Percentiles rank a stretch among this genome's conserved stretches.
These are phyloP conservation scores for Cladosporium sp. DNA, from an alignment of 2,329 filamentous ascomycete species.

Conservation along the genomic window DNA sequence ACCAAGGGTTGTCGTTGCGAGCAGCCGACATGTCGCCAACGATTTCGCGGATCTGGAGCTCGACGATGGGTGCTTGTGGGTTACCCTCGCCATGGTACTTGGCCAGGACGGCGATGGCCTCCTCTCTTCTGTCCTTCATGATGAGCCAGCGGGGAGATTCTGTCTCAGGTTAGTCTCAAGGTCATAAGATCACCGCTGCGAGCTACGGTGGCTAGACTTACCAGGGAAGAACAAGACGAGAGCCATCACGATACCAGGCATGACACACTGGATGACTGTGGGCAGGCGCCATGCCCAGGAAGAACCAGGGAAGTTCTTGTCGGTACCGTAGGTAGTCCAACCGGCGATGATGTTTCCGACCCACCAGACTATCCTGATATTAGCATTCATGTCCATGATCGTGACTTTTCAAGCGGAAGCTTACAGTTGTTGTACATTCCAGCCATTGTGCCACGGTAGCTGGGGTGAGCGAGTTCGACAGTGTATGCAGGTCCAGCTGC, in stretches of 20 bases:
- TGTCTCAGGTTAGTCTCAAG: neutral
- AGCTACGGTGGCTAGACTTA: neutral
- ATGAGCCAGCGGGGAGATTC: conserved; percentile 63
- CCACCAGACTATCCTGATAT: conserved; percentile 34
- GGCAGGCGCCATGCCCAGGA: conserved; percentile 50
- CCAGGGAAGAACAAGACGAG: conserved; percentile 50
- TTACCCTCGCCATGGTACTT: conserved; percentile 58
- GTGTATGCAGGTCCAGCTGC: conserved; percentile 63
- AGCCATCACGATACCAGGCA: conserved; percentile 35
- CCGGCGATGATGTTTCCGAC: conserved; percentile 56
- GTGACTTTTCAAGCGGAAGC: neutral
- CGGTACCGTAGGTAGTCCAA: conserved; percentile 48
- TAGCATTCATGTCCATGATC: neutral
- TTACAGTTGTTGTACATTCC: conserved; percentile 53
- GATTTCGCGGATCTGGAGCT: conserved; percentile 42
- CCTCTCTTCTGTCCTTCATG: conserved; percentile 54
- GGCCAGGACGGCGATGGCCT: conserved; percentile 58
- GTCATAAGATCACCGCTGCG: neutral
- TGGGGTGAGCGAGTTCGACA: conserved; percentile 62
- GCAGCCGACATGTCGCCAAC: conserved; percentile 21
- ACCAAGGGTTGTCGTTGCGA: conserved; percentile 42
- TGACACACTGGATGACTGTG: conserved; percentile 30
- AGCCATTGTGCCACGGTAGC: conserved; percentile 60
- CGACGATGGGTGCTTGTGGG: conserved; percentile 33
- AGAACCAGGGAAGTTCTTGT: conserved; percentile 23